Evolutionary conservation across 345 rosid genomes (phyloP), one percentile per base, ranked within the genome.

Genomic region (Euphorbia pulcherrima): DNA sequence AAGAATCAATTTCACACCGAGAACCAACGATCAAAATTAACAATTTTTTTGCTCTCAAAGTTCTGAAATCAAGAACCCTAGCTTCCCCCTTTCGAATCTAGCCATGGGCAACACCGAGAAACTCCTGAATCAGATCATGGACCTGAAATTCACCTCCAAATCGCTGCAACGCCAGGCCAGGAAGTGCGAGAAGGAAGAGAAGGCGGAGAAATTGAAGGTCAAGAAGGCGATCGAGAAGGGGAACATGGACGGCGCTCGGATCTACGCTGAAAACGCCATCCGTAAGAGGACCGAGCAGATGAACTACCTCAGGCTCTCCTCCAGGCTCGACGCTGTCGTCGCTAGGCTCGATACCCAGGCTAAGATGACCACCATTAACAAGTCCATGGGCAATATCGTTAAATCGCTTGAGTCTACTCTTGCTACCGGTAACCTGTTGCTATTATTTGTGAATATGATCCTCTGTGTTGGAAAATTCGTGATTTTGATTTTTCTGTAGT

Each of bases 121-220:
- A 83, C 72, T 94, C 53, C 55, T 94, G 91, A 91, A 89, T 67
- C 99, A 86, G 86, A 94, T 94, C 76, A 90, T 94, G 89, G 97
- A 94, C 56, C 81, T 94, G 76, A 94, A 91, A 39, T 89, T 94
- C 83, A 90, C 96, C 41, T 78, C 99, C 2, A 94, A 94, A 71
- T 86, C 95, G 69, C 87, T 94, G 75, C 99, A 94, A 67, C 79
- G 96, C 58, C 97, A 94, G 71, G 74, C 92, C 23, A 74, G 89
- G 72, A 94, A 94, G 83, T 94, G 99, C 85, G 99, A 94, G 90
- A 94, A 94, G 85, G 97, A 91, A 10, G 99, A 91, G 91, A 94
- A 94, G 46, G 68, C 91, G n/a, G 99, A 91, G 87, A 91, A 91
- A 69, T 72, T 94, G 69, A 94, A 91, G 81, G 92, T 91, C 37